Percentiles rank a stretch among this genome's conserved stretches.
These are phyloP conservation scores for Bathelium albidoporum DNA, from an alignment of 495 filamentous ascomycete species.

Conservation along the genomic window DNA sequence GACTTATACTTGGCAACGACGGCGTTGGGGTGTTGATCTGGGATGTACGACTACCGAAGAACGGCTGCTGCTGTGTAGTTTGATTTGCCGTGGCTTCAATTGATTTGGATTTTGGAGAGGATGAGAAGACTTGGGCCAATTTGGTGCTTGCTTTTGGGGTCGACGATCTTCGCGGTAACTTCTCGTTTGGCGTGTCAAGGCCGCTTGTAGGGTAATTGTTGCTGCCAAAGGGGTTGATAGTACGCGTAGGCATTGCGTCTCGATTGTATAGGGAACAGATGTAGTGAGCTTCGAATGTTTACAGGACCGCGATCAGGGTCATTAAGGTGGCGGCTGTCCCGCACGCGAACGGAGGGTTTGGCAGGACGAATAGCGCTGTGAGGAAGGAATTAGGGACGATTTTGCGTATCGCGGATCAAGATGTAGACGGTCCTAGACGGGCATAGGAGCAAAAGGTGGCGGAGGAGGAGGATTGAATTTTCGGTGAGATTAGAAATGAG, in stretches of 20 bases:
- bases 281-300: not conserved
- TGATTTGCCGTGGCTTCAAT: constrained; percentile 47
- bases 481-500: not conserved
- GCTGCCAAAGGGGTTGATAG: constrained; percentile 29
- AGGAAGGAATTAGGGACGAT: not conserved
- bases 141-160: constrained; percentile 55
- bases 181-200: constrained; percentile 21
- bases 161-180: constrained; percentile 34
- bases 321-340: not conserved
- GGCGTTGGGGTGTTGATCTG: constrained; percentile 60
- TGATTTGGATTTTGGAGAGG: constrained; percentile 46
- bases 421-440: too few relatives aligned
- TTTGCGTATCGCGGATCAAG: not conserved
- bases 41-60: constrained; percentile 47
- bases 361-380: not conserved
- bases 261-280: not conserved
- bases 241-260: constrained; percentile 28
- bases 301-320: not conserved
- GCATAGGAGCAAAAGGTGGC: not conserved
- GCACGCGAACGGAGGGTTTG: not conserved
- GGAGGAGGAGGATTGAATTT: not conserved
- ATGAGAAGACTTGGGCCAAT: constrained; percentile 48
- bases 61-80: constrained; percentile 46
- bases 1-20: constrained; percentile 81
- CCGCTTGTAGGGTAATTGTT: constrained; percentile 16